Base-by-base conservation (phyloP, 2,329 filamentous ascomycete genomes). In the Trichoderma harzianum region DNA sequence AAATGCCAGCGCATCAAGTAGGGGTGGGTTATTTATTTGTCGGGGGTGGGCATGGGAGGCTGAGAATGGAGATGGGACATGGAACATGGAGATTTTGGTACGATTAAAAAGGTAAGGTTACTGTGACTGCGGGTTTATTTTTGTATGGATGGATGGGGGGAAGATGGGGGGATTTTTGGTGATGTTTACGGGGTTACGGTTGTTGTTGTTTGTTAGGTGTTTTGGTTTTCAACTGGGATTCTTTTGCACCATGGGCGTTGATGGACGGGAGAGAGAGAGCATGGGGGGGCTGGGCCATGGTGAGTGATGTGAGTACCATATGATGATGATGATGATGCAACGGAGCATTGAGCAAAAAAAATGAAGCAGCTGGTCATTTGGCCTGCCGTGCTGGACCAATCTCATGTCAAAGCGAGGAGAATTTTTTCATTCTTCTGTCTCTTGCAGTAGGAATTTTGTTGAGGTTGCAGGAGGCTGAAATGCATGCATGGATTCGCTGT, bases 1-100 rank as follows among this genome's bases (percentile, higher is more conserved):
- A n/a, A 28, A 10, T 74, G 73, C 73, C 73, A 74, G 47, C 73
- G 73, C 73, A 74, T 74, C 73, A 74, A 51, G 73, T 71, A 73
- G 73, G 73, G 73, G 72, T 72, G 69, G 69, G 63, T 57, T 39
- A 8, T 57, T 16, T 30, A 7, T 8, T 4, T 11, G 53, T 14
- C 16, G 53, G 26, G 12, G 53, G 24, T 26, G 43, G n/a, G n/a
- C 12, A 21, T 11, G 24, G 53, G 24, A 32, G 26, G 14, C 10
- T 43, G 57, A 21, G 30, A 36, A 36, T 36, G 34, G 34, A 36
- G 5, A 21, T 62, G 61, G 10, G 24, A 36, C 5, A 36, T 36
- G 34, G 34, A 10, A 16, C 16, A n/a, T 55, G n/a, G 43, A n/a
- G 43, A 47, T 47, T 47, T 43, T n/a, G 8, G 28, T 30, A 28